Evolutionary conservation across 164 flowering plant genomes (phyloP).

Genomic region (Taxillus chinensis): DNA sequence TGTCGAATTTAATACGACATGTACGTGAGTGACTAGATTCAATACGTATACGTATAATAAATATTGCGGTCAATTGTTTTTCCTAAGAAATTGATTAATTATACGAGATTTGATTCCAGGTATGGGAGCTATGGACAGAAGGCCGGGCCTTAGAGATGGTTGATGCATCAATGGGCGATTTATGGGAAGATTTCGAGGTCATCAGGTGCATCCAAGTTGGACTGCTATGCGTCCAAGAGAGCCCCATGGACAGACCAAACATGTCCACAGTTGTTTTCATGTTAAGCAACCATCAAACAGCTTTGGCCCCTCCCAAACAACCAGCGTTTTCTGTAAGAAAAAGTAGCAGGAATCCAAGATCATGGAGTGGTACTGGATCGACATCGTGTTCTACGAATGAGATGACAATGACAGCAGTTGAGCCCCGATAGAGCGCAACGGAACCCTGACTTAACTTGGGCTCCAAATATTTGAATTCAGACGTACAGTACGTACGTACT

Average conservation of each 20-base stretch:
- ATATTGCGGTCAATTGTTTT: no score
- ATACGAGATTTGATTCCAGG: slow-evolving; percentile 7
- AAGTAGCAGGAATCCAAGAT: no score
- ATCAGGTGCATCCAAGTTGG: slow-evolving; percentile 26
- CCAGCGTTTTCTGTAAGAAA: slow-evolving; percentile 2
- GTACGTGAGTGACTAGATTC: slow-evolving; percentile 5
- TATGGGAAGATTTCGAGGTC: slow-evolving; percentile 9
- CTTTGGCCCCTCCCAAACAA: slow-evolving; percentile 5
- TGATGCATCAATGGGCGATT: slow-evolving; percentile 9
- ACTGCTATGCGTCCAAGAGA: slow-evolving; percentile 24
- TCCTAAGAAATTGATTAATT: background rate
- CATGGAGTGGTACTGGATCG: background rate
- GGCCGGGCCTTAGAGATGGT: slow-evolving; percentile 15
- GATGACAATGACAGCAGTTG: slow-evolving; percentile 1
- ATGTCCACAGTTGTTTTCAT: slow-evolving; percentile 13
- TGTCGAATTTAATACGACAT: slow-evolving; percentile 6
- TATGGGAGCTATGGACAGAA: slow-evolving; percentile 26
- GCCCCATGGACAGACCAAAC: slow-evolving; percentile 12
- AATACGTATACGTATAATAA: no score
- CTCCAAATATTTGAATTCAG: no score
- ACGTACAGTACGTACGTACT: no score
- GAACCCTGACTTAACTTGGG: slow-evolving; percentile 8
- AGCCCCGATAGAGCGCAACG: background rate
- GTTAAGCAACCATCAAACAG: slow-evolving; percentile 5
- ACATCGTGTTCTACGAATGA: slow-evolving; percentile 5